Conservation (phyloP, 23 red algal species). For the Gracilariopsis chorda region DNA sequence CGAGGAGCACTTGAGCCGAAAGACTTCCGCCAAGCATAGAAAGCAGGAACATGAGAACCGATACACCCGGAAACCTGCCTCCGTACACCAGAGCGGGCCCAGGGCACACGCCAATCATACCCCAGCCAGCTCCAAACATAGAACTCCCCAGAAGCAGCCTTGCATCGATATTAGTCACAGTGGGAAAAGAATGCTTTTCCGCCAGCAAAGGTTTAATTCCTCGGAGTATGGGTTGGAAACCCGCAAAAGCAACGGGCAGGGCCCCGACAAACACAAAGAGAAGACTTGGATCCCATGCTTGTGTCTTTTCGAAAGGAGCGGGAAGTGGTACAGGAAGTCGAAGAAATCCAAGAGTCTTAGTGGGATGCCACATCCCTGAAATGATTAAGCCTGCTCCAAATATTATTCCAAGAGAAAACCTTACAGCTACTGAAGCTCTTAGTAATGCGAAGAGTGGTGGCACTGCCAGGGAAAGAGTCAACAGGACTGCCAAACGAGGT, state of each 20-base stretch:
- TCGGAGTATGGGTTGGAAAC: conserved; percentile 23
- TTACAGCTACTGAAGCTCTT: neutral
- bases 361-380: conserved; percentile 50
- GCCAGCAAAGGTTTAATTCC: conserved; percentile 35
- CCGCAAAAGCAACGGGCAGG: conserved; percentile 40
- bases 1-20: neutral
- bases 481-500: neutral
- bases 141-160: conserved; percentile 47
- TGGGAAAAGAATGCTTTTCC: conserved; percentile 41
- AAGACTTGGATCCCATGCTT: conserved; percentile 59
- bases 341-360: conserved; percentile 48
- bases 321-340: neutral
- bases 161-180: conserved; percentile 10
- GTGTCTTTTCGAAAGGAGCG: neutral
- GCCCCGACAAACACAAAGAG: conserved; percentile 63
- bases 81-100: conserved; percentile 59
- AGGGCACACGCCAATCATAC: conserved; percentile 59
- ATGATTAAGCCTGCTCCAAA: conserved; percentile 59
- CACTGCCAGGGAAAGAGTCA: neutral
- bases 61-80: neutral
- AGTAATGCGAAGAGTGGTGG: neutral
- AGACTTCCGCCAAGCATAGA: neutral
- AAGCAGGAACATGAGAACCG: neutral
- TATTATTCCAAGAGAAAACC: conserved; percentile 19
- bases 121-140: conserved; percentile 73